Evolutionary conservation across 371 early-diverging fungal genomes (phyloP).

Genomic region (Mucor ambiguus): DNA sequence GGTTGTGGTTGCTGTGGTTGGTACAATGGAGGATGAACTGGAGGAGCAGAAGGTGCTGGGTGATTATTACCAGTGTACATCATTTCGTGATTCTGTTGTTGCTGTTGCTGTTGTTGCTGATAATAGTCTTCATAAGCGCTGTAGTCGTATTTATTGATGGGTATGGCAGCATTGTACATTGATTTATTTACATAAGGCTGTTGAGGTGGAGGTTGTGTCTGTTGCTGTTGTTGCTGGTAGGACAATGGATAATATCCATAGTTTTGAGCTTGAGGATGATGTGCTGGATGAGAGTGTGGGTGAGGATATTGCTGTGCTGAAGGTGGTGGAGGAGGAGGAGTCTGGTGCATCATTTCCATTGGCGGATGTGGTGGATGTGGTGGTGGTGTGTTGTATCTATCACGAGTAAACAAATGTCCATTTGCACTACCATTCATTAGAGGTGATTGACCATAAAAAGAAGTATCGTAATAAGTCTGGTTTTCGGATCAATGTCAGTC

Average conservation of each 20-base stretch:
- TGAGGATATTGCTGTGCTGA: constrained; percentile 1
- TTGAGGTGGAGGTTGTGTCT: constrained; percentile 62
- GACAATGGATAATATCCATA: not conserved
- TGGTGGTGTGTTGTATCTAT: constrained; percentile 14
- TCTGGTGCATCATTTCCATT: constrained; percentile 3
- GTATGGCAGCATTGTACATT: constrained; percentile 50
- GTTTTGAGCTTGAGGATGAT: not conserved
- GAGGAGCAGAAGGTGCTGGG: not conserved
- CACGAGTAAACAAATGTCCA: constrained; percentile 11
- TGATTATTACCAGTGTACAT: not conserved
- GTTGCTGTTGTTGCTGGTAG: constrained; percentile 7
- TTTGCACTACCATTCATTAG: not conserved
- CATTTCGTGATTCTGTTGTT: not conserved
- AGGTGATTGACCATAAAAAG: constrained; percentile 22
- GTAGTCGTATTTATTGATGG: constrained; percentile 2
- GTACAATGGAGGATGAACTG: not conserved
- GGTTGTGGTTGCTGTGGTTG: constrained; percentile 2
- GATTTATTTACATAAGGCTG: constrained; percentile 83
- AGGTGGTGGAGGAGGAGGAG: not conserved
- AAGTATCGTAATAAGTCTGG: constrained; percentile 26
- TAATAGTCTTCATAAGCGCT: constrained; percentile 4
- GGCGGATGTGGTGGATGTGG: constrained; percentile 8
- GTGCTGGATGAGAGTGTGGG: not conserved
- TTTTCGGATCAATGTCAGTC: not conserved
- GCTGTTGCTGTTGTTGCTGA: constrained; percentile 1